Evolutionary conservation across 495 filamentous ascomycete species (phyloP), one percentile per base, ranked within the genome.

Genomic region (Eremomyces bilateralis): DNA sequence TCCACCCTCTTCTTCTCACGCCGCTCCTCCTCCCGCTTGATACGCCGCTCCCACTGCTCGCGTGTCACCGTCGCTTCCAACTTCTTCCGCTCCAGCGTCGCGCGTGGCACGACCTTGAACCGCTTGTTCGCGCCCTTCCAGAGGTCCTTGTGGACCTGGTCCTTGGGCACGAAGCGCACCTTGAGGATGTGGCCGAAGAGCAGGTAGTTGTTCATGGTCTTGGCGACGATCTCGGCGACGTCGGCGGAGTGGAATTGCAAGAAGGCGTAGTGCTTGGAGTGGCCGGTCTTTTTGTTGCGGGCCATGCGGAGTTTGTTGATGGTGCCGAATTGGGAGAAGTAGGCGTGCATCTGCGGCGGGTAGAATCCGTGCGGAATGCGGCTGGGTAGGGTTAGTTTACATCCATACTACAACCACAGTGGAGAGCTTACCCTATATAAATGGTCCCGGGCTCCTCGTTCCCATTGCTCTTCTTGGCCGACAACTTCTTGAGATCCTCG

Each of bases 151-250:
- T 88, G 78, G 22, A 92, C 60, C 46, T 88, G 73, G 39, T 75
- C 78, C 15, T 63, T 50, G 1, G 80, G 68, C 4, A 95, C 67
- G 20, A 67, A 56, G 52, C 80, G 78, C 56, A 80, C 83, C 50
- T 85, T 80, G 39, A 97, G 59, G 42, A 95, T 76, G 50, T 90
- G 84, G 6, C 79, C 76, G 53, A 88, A 94, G 47, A 97, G 65
- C 12, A 95, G 73, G 51, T 97, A 97, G 58, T 88, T 93, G 58
- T 95, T 67, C 90, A 95, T 97, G 2, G 88, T 93, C 44, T 74
- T 73, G 12, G 78, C 75, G 31, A 85, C 88, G 42, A 95, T 80
- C 48, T 78, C 69, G 36, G 85, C 84, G 19, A 91, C 84, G 19
- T 72, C 66, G 25, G 59, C 52, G 30, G 72, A 74, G 15, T 65